Conservation (phyloP, 768 basidiomycete species). For the Agrocybe praecox region DNA sequence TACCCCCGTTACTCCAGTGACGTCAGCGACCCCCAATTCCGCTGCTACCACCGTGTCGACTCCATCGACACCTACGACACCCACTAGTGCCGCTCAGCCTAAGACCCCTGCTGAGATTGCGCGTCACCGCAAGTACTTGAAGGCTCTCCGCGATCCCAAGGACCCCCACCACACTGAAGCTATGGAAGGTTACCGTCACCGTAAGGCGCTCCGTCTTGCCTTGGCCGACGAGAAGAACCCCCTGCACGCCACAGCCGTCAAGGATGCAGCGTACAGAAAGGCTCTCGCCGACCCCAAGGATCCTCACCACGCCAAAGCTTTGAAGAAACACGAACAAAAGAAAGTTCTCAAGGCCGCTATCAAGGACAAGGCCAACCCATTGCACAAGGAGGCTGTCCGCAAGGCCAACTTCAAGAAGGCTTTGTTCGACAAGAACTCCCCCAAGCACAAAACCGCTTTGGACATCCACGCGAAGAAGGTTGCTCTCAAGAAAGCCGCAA, state of each 20-base stretch:
- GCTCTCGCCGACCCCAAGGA: constrained; percentile 14
- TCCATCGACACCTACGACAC: background rate
- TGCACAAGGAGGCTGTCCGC: constrained; percentile 2
- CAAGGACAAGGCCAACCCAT: constrained; percentile 2
- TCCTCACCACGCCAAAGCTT: constrained; percentile 13
- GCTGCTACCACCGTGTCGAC: constrained; percentile 2
- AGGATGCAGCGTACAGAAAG: constrained; percentile 9
- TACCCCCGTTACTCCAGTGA: constrained; percentile 2
- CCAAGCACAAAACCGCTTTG: constrained; percentile 7
- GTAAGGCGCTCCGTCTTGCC: constrained; percentile 7
- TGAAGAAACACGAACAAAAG: constrained; percentile 2
- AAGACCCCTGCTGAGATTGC: background rate
- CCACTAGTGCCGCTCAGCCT: background rate
- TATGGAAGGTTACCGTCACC: background rate
- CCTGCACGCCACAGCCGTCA: constrained; percentile 7
- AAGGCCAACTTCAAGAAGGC: background rate
- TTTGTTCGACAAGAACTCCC: constrained; percentile 4
- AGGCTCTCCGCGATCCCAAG: constrained; percentile 3
- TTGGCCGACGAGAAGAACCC: constrained; percentile 10
- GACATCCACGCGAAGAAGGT: background rate
- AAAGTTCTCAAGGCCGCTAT: constrained; percentile 9
- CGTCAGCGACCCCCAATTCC: background rate
- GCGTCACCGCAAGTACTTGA: background rate
- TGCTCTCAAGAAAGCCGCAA: constrained; percentile 3
- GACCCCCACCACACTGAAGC: constrained; percentile 8